Evolutionary conservation across 768 basidiomycete genomes (phyloP).

Genomic region (Boletus reticuloceps): DNA sequence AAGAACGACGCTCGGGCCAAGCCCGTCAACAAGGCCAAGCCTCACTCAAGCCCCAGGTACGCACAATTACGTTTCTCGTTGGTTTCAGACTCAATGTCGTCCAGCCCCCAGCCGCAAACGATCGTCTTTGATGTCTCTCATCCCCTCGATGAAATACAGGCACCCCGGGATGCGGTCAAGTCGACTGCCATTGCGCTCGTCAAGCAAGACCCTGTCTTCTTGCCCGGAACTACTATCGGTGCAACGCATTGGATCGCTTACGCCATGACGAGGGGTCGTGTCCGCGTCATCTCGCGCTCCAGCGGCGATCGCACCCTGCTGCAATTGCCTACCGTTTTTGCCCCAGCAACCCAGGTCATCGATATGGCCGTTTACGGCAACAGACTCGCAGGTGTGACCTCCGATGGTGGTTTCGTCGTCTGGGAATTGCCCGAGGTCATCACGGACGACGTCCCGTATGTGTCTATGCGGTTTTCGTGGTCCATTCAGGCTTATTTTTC

Average conservation of each 20-base stretch:
- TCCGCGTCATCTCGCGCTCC: slow-evolving; percentile 84
- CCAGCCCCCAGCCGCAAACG: slow-evolving; percentile 60
- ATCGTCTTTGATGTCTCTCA: slow-evolving; percentile 77
- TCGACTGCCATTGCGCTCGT: slow-evolving; percentile 90
- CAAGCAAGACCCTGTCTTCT: slow-evolving; percentile 79
- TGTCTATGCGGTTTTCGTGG: slow-evolving; percentile 14
- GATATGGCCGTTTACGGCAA: slow-evolving; percentile 88
- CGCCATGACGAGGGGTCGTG: slow-evolving; percentile 89
- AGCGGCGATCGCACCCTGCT: slow-evolving; percentile 85
- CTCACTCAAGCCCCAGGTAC: slow-evolving; percentile 58
- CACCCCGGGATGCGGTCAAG: slow-evolving; percentile 72
- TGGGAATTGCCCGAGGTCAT: slow-evolving; percentile 85
- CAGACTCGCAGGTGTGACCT: slow-evolving; percentile 80
- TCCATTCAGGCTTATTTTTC: slow-evolving; percentile 4
- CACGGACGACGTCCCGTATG: slow-evolving; percentile 84
- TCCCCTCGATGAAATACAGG: slow-evolving; percentile 70
- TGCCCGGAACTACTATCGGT: slow-evolving; percentile 85
- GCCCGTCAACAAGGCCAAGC: slow-evolving; percentile 40
- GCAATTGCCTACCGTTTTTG: slow-evolving; percentile 68
- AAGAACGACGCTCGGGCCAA: slow-evolving; percentile 38
- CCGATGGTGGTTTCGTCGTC: slow-evolving; percentile 85
- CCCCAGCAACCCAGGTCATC: slow-evolving; percentile 58
- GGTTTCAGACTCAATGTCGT: neutral
- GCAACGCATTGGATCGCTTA: slow-evolving; percentile 93
- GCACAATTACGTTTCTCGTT: slow-evolving; percentile 8